Evolutionary conservation across 768 basidiomycete species (phyloP).

Genomic region (Mycena leptocephala): DNA sequence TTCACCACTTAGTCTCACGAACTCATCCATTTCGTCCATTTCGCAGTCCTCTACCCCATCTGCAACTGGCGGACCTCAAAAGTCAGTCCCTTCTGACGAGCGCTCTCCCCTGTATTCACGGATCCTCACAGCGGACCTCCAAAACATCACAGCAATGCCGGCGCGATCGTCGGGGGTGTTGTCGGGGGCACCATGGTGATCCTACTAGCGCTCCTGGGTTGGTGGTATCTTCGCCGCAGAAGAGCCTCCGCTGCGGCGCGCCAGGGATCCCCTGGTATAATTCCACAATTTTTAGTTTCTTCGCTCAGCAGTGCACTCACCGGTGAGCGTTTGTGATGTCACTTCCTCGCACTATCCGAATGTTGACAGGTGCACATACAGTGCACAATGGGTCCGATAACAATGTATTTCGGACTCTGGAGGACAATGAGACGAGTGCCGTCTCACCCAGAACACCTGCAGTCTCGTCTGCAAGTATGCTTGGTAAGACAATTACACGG

Average conservation of each 20-base stretch:
- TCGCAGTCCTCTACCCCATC: background rate
- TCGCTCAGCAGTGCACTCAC: background rate
- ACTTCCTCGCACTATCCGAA: no score
- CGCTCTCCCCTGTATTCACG: background rate
- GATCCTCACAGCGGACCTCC: background rate
- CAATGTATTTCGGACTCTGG: background rate
- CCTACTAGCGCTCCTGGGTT: conserved; percentile 7
- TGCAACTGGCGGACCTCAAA: background rate
- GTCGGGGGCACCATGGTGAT: conserved; percentile 7
- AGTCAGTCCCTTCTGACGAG: background rate
- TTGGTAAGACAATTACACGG: background rate
- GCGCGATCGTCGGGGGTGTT: conserved; percentile 2
- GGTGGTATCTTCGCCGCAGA: conserved; percentile 8
- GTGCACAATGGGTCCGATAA: background rate
- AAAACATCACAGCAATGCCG: conserved; percentile 1
- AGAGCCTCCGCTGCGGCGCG: background rate
- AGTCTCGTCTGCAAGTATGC: no score
- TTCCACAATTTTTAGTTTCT: background rate
- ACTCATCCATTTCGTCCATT: background rate
- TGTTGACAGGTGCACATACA: background rate
- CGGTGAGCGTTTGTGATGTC: background rate
- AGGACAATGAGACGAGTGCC: background rate
- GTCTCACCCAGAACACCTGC: no score
- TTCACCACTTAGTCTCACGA: background rate
- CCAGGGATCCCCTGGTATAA: background rate